Evolutionary conservation across 352 stramenopile species (phyloP).

Genomic region (Phytophthora pseudosyringae): DNA sequence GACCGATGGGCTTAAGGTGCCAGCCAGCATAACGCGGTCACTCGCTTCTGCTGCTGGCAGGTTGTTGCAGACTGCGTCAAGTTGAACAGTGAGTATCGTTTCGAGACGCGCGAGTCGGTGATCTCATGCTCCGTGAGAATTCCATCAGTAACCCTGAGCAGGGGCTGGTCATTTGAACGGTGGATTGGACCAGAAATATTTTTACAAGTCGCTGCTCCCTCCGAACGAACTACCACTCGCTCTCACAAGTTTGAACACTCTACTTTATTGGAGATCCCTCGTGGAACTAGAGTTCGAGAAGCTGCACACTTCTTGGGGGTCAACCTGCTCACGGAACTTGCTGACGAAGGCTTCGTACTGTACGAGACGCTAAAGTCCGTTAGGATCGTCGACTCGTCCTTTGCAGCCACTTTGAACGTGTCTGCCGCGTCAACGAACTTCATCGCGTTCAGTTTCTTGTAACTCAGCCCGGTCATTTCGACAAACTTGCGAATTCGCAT

Average conservation of each 20-base stretch:
- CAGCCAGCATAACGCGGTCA: no score
- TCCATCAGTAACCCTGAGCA: no score
- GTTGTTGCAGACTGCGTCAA: no score
- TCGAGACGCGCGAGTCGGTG: no score
- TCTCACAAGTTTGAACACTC: not conserved
- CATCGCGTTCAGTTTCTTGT: conserved; percentile 49
- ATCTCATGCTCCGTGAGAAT: no score
- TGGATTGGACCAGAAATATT: no score
- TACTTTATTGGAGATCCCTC: conserved; percentile 17
- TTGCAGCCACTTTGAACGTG: conserved; percentile 39
- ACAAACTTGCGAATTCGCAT: conserved; percentile 68
- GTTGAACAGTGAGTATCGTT: no score
- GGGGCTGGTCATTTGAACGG: no score
- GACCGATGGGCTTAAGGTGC: no score
- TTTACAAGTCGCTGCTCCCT: not conserved
- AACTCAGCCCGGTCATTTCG: conserved; percentile 51
- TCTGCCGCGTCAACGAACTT: conserved; percentile 53
- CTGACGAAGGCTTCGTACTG: conserved; percentile 10
- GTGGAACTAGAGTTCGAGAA: conserved; percentile 15
- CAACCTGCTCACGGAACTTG: conserved; percentile 22
- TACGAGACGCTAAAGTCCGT: conserved; percentile 20
- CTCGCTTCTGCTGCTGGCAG: no score
- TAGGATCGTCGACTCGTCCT: conserved; percentile 35
- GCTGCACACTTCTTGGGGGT: conserved; percentile 28
- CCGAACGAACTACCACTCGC: not conserved